Evolutionary conservation across 1,284 basidiomycete species (phyloP), one percentile per base, ranked within the genome.

Genomic region (Trametes versicolor): DNA sequence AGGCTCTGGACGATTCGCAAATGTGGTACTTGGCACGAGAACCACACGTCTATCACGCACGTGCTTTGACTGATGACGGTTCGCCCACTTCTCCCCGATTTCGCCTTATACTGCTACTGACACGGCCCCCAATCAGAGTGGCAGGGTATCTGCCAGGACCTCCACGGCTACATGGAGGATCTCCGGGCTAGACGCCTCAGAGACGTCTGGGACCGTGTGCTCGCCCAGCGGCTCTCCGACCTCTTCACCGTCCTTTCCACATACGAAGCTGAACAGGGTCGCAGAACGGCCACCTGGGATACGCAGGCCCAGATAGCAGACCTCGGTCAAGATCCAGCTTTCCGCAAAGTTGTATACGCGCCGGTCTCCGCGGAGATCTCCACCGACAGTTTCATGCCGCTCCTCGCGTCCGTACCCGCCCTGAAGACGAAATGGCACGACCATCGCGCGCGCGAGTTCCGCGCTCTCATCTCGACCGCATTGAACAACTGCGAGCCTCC

Each of bases 371-470:
- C 8, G 2, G 23, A 34, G 15, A 19, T 60, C 39, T 25, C 47
- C 4, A 2, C 25, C 25, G 49, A 53, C 25, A 27, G 52, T n/a
- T 63, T 58, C 19, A 19, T 19, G 10, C 3, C 19, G n/a, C 37
- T 41, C 10, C 49, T 58, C 27, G 13, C 39, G 1, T 29, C 19
- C 1, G 2, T 58, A 21, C 54, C 54, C 10, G 47, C 23, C 17
- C 13, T 56, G 45, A 10, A 17, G 29, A 39, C 25, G 4, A 10
- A 36, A 25, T 64, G 62, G 62, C 25, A 39, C 19, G 37, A 41
- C 25, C 37, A 39, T 15, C 52, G 57, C 21, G 21, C 52, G 32
- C 12, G 12, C 12, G 62, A 60, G 13, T 39, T 63, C 51, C n/a
- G 19, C 9, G 15, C 10, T 4, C 56, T 51, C 2, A 41, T 58